phyloP scores from a whole-genome alignment of 2,329 filamentous ascomycete species.

The Pseudogymnoascus sp. region DNA sequence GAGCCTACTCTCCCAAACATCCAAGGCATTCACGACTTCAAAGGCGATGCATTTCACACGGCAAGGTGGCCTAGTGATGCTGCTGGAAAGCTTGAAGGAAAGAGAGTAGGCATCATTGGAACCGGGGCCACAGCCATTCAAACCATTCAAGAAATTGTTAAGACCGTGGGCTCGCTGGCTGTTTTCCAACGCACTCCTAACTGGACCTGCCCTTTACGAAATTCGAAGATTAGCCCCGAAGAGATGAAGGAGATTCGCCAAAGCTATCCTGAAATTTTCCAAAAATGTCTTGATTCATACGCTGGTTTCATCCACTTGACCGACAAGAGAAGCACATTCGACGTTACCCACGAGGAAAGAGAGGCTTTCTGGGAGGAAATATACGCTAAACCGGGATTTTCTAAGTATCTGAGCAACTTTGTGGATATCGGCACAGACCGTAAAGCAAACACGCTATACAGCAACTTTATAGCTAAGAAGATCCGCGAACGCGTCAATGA shows the following conservation, averaged over 20 bases:
- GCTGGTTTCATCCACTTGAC: slow-evolving; percentile 26
- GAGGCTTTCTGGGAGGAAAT: slow-evolving; percentile 24
- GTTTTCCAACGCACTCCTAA: slow-evolving; percentile 26
- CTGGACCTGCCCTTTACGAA: slow-evolving; percentile 9
- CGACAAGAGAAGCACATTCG: slow-evolving; percentile 24
- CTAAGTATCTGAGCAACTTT: slow-evolving; percentile 27
- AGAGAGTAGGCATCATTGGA: slow-evolving; percentile 15
- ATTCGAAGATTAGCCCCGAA: slow-evolving; percentile 22
- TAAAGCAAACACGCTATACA: slow-evolving; percentile 24
- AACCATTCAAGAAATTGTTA: slow-evolving; percentile 22
- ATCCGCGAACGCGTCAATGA: slow-evolving; percentile 30
- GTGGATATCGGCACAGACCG: slow-evolving; percentile 24
- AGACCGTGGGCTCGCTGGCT: slow-evolving; percentile 31
- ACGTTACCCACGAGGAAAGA: slow-evolving; percentile 27
- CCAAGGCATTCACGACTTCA: slow-evolving; percentile 9
- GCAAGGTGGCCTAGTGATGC: slow-evolving; percentile 8
- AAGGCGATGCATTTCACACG: slow-evolving; percentile 10
- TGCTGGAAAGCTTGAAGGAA: slow-evolving; percentile 14
- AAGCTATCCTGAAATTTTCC: slow-evolving; percentile 28
- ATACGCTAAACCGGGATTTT: slow-evolving; percentile 33
- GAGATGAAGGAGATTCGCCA: slow-evolving; percentile 24
- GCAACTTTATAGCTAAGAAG: slow-evolving; percentile 28
- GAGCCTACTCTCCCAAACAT: slow-evolving; percentile 10
- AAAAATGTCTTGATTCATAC: slow-evolving; percentile 19
- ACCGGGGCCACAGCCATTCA: slow-evolving; percentile 23